Conservation (phyloP, 2,329 filamentous ascomycete genomes). For the Apiospora koreana region DNA sequence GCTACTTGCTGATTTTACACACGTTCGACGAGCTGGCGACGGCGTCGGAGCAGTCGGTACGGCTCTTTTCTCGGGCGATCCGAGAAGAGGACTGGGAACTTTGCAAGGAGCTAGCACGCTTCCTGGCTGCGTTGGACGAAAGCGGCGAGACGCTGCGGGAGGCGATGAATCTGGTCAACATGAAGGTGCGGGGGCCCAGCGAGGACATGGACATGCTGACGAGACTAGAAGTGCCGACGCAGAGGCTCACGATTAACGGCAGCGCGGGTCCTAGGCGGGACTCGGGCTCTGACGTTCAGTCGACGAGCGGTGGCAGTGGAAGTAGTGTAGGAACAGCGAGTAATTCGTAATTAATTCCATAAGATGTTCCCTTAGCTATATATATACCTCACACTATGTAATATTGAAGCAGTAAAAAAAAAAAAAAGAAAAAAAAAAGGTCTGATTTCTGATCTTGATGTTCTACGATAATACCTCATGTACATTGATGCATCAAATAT, state of each 20-base stretch:
- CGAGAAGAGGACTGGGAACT: slow-evolving; percentile 90
- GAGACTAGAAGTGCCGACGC: slow-evolving; percentile 34
- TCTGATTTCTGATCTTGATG: too few relatives aligned
- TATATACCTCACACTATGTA: too few relatives aligned
- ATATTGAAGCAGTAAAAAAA: too few relatives aligned
- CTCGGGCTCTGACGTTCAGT: slow-evolving; percentile 34
- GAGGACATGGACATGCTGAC: slow-evolving; percentile 30
- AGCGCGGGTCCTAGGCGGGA: slow-evolving; percentile 24
- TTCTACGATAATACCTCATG: too few relatives aligned
- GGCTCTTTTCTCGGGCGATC: slow-evolving; percentile 79
- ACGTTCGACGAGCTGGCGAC: slow-evolving; percentile 71
- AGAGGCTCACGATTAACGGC: slow-evolving; percentile 24
- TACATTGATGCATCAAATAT: too few relatives aligned
- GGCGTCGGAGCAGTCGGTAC: slow-evolving; percentile 75
- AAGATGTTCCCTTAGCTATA: background rate
- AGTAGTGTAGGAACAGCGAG: slow-evolving; percentile 34
- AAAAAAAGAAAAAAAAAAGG: too few relatives aligned
- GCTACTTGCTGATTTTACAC: slow-evolving; percentile 93
- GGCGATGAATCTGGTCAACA: slow-evolving; percentile 65
- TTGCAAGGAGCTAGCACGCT: slow-evolving; percentile 92
- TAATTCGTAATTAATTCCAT: slow-evolving; percentile 22
- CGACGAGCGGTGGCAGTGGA: slow-evolving; percentile 29
- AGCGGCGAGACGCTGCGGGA: slow-evolving; percentile 77
- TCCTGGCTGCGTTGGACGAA: slow-evolving; percentile 88
- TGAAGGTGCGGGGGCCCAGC: slow-evolving; percentile 35